Evolutionary conservation across 164 flowering plant genomes (phyloP).

Genomic region (Annona squamosa): DNA sequence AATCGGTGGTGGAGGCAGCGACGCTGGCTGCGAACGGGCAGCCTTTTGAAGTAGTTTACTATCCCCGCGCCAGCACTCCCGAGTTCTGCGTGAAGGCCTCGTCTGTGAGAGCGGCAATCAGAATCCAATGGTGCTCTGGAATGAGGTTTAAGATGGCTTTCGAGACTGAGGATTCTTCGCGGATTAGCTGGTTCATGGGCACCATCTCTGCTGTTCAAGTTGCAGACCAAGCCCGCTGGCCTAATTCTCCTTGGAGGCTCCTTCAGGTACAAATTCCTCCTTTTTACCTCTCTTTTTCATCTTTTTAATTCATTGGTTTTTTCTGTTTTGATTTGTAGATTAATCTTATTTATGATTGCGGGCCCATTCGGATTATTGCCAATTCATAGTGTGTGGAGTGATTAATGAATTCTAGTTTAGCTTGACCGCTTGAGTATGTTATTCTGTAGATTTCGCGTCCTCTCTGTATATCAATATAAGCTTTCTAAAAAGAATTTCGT

Average conservation of each 20-base stretch:
- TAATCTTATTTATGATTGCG: too few species aligned
- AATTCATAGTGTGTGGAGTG: background rate
- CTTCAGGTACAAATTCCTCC: conserved; percentile 58
- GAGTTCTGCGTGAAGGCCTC: conserved; percentile 78
- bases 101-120: conserved; percentile 57
- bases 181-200: conserved; percentile 99
- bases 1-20: conserved; percentile 66
- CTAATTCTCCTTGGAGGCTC: conserved; percentile 94
- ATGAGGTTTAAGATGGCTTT: conserved; percentile 98
- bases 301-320: background rate
- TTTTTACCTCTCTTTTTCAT: background rate
- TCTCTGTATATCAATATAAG: too few species aligned
- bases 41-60: conserved; percentile 78
- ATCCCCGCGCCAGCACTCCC: conserved; percentile 84
- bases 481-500: background rate
- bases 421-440: background rate
- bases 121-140: conserved; percentile 74
- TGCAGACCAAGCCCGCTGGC: conserved; percentile 79
- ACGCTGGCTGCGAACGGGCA: conserved; percentile 58
- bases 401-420: background rate
- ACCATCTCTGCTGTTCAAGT: conserved; percentile 76
- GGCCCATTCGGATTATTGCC: too few species aligned
- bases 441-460: background rate
- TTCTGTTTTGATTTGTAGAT: background rate
- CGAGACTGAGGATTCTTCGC: conserved; percentile 91